Evolutionary conservation across 768 basidiomycete species (phyloP).

Genomic region (Solioccasus polychromus): DNA sequence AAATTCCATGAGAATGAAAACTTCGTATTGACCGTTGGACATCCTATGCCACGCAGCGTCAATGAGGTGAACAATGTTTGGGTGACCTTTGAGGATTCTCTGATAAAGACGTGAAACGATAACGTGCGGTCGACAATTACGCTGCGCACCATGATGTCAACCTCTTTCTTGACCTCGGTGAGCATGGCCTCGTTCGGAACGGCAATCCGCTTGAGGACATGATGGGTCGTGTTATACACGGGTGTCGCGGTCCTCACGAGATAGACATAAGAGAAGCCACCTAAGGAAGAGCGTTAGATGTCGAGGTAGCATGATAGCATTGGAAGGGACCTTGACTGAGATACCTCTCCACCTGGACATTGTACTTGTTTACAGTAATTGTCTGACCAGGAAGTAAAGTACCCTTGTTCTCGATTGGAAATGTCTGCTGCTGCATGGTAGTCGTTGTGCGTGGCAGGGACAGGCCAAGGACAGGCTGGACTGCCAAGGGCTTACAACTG

Average conservation of each 20-base stretch:
- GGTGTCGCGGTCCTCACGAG: slow-evolving; percentile 84
- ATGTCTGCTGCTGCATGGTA: slow-evolving; percentile 43
- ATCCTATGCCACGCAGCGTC: slow-evolving; percentile 90
- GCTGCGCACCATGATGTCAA: slow-evolving; percentile 90
- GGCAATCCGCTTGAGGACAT: slow-evolving; percentile 96
- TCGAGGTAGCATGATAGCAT: slow-evolving; percentile 5
- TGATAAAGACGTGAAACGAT: slow-evolving; percentile 39
- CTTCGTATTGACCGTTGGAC: slow-evolving; percentile 84
- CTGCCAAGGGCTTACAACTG: no score
- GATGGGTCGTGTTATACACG: slow-evolving; percentile 88
- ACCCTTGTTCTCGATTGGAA: slow-evolving; percentile 50
- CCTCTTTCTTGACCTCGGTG: slow-evolving; percentile 93
- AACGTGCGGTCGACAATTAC: slow-evolving; percentile 8
- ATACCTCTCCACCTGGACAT: slow-evolving; percentile 91
- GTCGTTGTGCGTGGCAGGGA: slow-evolving; percentile 1
- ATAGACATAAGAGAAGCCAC: slow-evolving; percentile 98
- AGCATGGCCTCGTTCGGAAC: slow-evolving; percentile 88
- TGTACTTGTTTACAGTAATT: slow-evolving; percentile 86
- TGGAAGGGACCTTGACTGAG: slow-evolving; percentile 78
- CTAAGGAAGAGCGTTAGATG: slow-evolving; percentile 39
- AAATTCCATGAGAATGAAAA: slow-evolving; percentile 99
- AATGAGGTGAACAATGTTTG: slow-evolving; percentile 93
- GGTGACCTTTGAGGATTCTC: slow-evolving; percentile 89
- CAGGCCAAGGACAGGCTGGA: slow-evolving; percentile 4
- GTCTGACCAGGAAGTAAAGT: slow-evolving; percentile 80